These are phyloP conservation scores for Coniferiporia weirii DNA, from an alignment of 1,284 basidiomycete species.

Conservation along the genomic window DNA sequence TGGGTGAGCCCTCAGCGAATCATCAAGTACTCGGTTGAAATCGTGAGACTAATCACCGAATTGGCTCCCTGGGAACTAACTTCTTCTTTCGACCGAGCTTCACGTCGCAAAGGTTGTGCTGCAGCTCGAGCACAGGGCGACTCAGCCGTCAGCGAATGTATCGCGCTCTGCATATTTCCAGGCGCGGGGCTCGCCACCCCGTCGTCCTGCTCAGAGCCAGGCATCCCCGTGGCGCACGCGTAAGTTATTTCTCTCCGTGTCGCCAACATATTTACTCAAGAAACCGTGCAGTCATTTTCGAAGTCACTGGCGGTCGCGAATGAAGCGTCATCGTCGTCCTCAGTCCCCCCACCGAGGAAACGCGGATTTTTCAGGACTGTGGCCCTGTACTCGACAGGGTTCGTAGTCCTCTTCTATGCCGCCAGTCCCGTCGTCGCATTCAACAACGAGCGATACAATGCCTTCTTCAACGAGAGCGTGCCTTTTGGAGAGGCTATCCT, in stretches of 20 bases:
- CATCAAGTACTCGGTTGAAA: too few species aligned
- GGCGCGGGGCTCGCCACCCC: slow-evolving; percentile 40
- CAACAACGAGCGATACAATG: slow-evolving; percentile 68
- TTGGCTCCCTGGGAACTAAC: neutral
- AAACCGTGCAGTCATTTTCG: neutral
- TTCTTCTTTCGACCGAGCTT: neutral
- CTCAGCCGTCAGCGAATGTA: slow-evolving; percentile 39
- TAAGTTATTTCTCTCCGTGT: neutral
- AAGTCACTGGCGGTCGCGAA: slow-evolving; percentile 49
- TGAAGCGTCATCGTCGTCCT: slow-evolving; percentile 28
- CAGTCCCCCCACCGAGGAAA: slow-evolving; percentile 44
- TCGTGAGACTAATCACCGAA: too few species aligned
- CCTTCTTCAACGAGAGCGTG: slow-evolving; percentile 76
- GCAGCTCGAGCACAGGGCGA: neutral
- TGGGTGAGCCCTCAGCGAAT: too few species aligned
- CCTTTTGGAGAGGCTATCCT: slow-evolving; percentile 75
- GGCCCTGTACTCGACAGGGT: slow-evolving; percentile 54
- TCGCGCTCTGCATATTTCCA: slow-evolving; percentile 50
- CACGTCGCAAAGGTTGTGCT: neutral
- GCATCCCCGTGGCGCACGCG: slow-evolving; percentile 33
- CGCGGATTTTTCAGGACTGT: slow-evolving; percentile 48
- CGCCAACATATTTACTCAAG: neutral
- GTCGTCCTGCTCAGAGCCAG: slow-evolving; percentile 42
- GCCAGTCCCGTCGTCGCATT: slow-evolving; percentile 73
- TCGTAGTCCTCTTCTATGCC: slow-evolving; percentile 73